Evolutionary conservation across 2,329 filamentous ascomycete genomes (phyloP), one percentile per base, ranked within the genome.

Genomic region (Gnomoniopsis smithogilvyi): DNA sequence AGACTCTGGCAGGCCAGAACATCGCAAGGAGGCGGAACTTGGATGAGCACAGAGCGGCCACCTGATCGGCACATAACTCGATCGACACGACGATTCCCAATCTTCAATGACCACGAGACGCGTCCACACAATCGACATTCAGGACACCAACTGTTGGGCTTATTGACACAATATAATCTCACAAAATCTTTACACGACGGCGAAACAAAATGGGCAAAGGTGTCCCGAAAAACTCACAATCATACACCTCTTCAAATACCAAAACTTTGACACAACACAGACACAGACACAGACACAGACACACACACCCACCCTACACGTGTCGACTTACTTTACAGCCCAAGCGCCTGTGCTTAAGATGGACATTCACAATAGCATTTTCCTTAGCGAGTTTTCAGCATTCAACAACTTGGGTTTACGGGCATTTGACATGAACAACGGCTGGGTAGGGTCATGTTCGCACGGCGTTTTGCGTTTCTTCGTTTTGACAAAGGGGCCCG

Each of bases 361-460:
- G 8, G 45, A 12, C 45, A 10, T 10, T 6, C 21, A 24, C 8
- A 2, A 24, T 3, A 24, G 11, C 45, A 24, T 26, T 47, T 47
- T 24, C 10, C 21, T 24, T 19, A 26, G 45, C 45, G 45, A 8
- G 45, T 24, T 45, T 45, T 19, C 4, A 45, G 43, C 43, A 45
- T 45, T n/a, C 21, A 45, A 19, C 43, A 45, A 24, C 3, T 24
- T 7, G 45, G 45, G 45, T 51, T 51, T n/a, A 56, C 21, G 57
- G 57, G 57, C 57, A 59, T 59, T 59, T 48, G 46, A 56, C 8
- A 49, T 26, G 54, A 45, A 46, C 47, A 51, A 53, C 46, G 57
- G 54, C 57, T 52, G 52, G 57, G 52, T 56, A 59, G 52, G 47
- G 57, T 59, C 52, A 59, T 59, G 57, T 56, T 47, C 57, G 38